Conservation (phyloP, 2,329 filamentous ascomycete species). For the Lachnellula occidentalis region DNA sequence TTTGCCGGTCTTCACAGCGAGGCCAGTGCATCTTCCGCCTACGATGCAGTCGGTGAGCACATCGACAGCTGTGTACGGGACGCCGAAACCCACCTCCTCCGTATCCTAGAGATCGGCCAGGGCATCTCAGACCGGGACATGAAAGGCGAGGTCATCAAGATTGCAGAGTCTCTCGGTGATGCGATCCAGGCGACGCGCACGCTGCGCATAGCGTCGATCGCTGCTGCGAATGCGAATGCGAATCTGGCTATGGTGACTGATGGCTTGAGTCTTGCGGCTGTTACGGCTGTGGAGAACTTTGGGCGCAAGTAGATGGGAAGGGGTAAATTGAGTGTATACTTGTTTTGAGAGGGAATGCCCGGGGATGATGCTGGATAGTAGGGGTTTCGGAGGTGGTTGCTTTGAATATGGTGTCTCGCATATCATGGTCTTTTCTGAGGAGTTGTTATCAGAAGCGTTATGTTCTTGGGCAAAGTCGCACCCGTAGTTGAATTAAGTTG, state of each 20-base stretch:
- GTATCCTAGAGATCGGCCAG: background rate
- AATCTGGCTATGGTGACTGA: background rate
- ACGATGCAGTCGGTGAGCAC: background rate
- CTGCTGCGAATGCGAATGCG: background rate
- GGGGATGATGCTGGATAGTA: background rate
- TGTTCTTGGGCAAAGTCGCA: background rate
- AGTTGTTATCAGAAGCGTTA: background rate
- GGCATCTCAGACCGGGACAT: background rate
- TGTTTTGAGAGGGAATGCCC: background rate
- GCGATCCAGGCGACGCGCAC: background rate
- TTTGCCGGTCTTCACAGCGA: background rate
- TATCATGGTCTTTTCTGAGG: background rate
- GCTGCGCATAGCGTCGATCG: background rate
- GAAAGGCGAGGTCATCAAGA: background rate
- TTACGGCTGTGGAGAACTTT: background rate
- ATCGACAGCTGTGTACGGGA: background rate
- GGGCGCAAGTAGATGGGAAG: background rate
- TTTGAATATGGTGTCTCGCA: background rate
- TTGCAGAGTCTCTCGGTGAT: conserved; percentile 1
- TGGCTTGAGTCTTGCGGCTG: background rate
- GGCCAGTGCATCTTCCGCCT: background rate
- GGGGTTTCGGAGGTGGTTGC: background rate
- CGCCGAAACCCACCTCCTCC: background rate
- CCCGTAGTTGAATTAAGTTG: background rate
- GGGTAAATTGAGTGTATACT: background rate